Evolutionary conservation across 2,329 filamentous ascomycete genomes (phyloP), one percentile per base, ranked within the genome.

Genomic region (Microsporum canis): DNA sequence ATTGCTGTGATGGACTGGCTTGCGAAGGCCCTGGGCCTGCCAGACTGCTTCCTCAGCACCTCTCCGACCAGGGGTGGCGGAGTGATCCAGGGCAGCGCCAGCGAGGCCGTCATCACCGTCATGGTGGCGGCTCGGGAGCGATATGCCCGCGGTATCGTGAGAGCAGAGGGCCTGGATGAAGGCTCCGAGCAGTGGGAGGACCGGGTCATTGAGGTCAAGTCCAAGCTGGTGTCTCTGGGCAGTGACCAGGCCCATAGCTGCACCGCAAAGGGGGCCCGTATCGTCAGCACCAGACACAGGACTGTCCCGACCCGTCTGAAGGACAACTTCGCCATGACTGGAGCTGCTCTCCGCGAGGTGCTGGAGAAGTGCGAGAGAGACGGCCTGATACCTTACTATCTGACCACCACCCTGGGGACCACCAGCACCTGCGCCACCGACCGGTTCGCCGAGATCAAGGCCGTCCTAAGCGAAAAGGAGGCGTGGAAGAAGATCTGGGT

Each of bases 1-100:
- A 96, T 91, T 0, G 82, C 96, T 29, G 87, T 96, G 49, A 81
- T 96, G 72, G 92, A 97, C 75, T 97, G 92, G 91, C 77, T 96
- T 2, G 89, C 87, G 14, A 84, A 87, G 71, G 81, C 90, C 6
- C 75, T 96, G 10, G 84, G 77, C 1, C 78, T 97, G 29, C 91
- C 92, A 0, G 75, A 81, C 8, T 87, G 82, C 66, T 97, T 86
- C 70, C 77, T 88, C 23, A 92, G 88, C 56, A 84, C 85, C 0
- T 87, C 85, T 0, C 80, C 84, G 53, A 76, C 69, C 14, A 68
- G 67, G 62, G 91, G 91, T 43, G 92, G 92, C 23, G 92, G 92
- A 36, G 91, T 96, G n/a, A 94, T 97, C 64, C 91, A 96, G 72
- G 91, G 92, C 27, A 91, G 86, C 38, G 91, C 92, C 0, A 91